Evolutionary conservation across 495 filamentous ascomycete species (phyloP), one percentile per base, ranked within the genome.

Genomic region (Podospora tetraspora): DNA sequence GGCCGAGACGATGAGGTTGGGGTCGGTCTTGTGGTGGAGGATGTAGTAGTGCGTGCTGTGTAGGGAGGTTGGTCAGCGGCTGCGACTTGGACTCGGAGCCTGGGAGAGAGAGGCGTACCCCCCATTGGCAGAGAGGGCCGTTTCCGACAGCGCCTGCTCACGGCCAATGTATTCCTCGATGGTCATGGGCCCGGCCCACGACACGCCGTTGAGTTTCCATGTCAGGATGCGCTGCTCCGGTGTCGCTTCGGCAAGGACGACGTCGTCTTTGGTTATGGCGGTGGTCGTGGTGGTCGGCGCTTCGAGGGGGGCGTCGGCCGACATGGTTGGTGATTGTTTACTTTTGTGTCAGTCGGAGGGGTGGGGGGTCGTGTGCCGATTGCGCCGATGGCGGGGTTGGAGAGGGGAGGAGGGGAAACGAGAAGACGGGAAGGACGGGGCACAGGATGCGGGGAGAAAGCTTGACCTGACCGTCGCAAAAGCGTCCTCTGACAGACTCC

Each of bases 151-250:
- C 12, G 68, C 59, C 19, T 68, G 57, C 61, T 73, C 71, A 34
- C 71, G 68, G 19, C 66, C 66, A 58, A 73, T 56, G 66, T 73
- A 73, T 25, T 73, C 62, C 8, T 61, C 63, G 10, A 73, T 19
- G 22, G 62, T 70, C 66, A 73, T 68, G 58, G 71, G 71, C 19
- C 37, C 43, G 11, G 71, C 71, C 71, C 71, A 73, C 11, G 71
- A 68, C 27, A 63, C 68, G 62, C 66, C 68, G 68, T 73, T 73
- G 65, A 73, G 71, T 30, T 64, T 32, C 71, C 71, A 73, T 30
- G 66, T 68, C 23, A 73, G 68, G 21, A n/a, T 63, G 25, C 71
- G 68, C 30, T 73, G 71, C 10, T 67, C 63, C 30, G 69, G 65
- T 30, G 68, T 70, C 27, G 71, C 71, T 22, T 63, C 58, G 59